Base-by-base conservation (phyloP, 176 grass and related monocot species). In the Cymbopogon citratus region DNA sequence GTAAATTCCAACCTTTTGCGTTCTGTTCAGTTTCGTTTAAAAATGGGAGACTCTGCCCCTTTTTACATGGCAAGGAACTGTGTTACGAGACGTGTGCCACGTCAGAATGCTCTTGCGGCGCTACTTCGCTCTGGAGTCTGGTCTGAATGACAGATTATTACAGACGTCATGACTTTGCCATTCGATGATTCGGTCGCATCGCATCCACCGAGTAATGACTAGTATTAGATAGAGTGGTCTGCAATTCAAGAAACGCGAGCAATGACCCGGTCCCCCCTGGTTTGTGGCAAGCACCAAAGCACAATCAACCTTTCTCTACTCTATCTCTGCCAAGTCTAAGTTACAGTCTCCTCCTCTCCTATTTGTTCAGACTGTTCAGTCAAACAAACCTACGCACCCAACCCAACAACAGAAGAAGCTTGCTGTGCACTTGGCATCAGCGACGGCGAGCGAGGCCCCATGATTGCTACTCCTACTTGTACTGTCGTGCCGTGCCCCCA, bases 401-500 rank as follows among this genome's bases (percentile, higher is more conserved):
- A 41, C 45, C 45, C 13, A 49, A 21, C 49, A 21, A 19, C 48
- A 51, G 48, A 51, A 16, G 2, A 1, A 51, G 4, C 19, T 52
- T 66, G 25, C n/a, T n/a, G n/a, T 3, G 63, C 11, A 3, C 19
- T 12, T 12, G 12, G 49, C 49, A 52, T 52, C 49, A 18, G 16
- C 49, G 49, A 51, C 48, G 48, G 43, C 43, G 39, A 39, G 38
- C 2, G 6, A 9, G 5, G 38, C 38, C 6, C 1, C 4, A 71
- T 1, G 36, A 43, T 26, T 0, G n/a, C n/a, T 12, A n/a, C 48
- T 7, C 23, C 10, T 6, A 18, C 9, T 29, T 12, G 38, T 26
- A 1, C n/a, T 44, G 63, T 43, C 87, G 70, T 89, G 87, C 82
- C 87, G 70, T 89, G 87, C 82, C 13, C 71, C 26, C 82, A 65